A percentile compares a stretch with the other conserved stretches of the same genome.
These are phyloP conservation scores for Hyaloscypha hepaticicola DNA, from an alignment of 495 filamentous ascomycete species.

Conservation along the genomic window DNA sequence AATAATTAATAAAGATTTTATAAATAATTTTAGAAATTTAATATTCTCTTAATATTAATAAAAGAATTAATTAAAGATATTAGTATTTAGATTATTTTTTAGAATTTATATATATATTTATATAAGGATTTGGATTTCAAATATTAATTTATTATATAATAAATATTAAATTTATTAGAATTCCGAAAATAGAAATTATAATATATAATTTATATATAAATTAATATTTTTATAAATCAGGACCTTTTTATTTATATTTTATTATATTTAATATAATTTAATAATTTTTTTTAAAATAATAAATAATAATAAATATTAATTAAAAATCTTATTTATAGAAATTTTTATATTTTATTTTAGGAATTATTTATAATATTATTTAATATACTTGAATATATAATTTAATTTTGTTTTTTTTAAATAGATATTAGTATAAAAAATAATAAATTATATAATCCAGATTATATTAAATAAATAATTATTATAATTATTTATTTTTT, in stretches of 20 bases:
- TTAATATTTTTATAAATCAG: slow-evolving; percentile 16
- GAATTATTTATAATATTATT: slow-evolving; percentile 21
- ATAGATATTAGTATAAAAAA: too few relatives aligned
- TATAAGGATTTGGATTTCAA: not conserved
- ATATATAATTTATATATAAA: slow-evolving; percentile 14
- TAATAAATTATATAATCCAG: slow-evolving; percentile 17
- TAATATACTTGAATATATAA: too few relatives aligned
- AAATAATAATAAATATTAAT: slow-evolving; percentile 18
- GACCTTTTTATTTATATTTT: slow-evolving; percentile 12
- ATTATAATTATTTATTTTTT: slow-evolving; percentile 20
- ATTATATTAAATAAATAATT: slow-evolving; percentile 24
- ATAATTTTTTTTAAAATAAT: too few relatives aligned
- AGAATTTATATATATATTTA: slow-evolving; percentile 12
- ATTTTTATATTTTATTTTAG: slow-evolving; percentile 16
- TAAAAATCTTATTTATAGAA: slow-evolving; percentile 19
- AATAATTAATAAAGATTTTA: too few relatives aligned
- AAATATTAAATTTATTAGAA: slow-evolving; percentile 15
- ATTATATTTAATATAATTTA: slow-evolving; percentile 16
- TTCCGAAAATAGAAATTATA: slow-evolving; percentile 13
- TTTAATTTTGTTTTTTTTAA: too few relatives aligned
- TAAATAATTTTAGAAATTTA: too few relatives aligned
- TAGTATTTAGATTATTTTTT: slow-evolving; percentile 21
- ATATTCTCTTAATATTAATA: slow-evolving; percentile 10
- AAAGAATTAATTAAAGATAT: slow-evolving; percentile 19
- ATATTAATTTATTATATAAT: slow-evolving; percentile 21